Conservation (phyloP, 2,329 filamentous ascomycete genomes). For the Bisporella sp. region DNA sequence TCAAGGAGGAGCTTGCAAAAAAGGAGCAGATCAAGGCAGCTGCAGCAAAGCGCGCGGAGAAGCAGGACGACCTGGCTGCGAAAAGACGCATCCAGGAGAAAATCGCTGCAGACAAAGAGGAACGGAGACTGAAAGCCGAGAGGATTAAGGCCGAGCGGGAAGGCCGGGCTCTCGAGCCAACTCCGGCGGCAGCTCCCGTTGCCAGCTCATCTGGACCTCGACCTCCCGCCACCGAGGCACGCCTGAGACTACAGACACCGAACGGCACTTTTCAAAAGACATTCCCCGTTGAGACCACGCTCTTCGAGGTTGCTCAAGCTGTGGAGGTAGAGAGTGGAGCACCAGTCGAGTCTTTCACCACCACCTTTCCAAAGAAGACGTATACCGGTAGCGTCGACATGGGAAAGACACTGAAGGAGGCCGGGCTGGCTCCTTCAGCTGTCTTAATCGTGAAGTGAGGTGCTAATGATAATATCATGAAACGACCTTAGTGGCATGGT, state of each 20-base stretch:
- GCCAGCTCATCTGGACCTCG: conserved; percentile 35
- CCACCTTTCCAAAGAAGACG: conserved; percentile 80
- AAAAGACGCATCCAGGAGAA: conserved; percentile 87
- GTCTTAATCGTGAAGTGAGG: conserved; percentile 65
- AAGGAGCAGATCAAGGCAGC: conserved; percentile 93
- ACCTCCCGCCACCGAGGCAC: conserved; percentile 58
- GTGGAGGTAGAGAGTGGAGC: conserved; percentile 68
- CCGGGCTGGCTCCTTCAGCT: conserved; percentile 84
- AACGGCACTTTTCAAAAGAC: conserved; percentile 79
- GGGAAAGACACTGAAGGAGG: conserved; percentile 86
- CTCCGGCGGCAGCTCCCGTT: conserved; percentile 17
- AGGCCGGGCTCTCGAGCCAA: conserved; percentile 46
- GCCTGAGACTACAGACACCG: conserved; percentile 72
- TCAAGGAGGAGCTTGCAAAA: conserved; percentile 80
- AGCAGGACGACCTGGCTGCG: conserved; percentile 74
- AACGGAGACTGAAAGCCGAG: conserved; percentile 78
- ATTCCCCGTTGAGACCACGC: conserved; percentile 78
- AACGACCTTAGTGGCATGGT: no score
- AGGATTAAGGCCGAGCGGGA: conserved; percentile 79
- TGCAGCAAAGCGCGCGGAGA: conserved; percentile 79
- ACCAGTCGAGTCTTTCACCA: conserved; percentile 69
- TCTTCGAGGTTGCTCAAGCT: conserved; percentile 84
- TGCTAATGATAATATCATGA: background rate
- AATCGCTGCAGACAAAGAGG: conserved; percentile 91
- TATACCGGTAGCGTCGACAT: conserved; percentile 68